Percentiles rank a stretch among this genome's conserved stretches.
Evolutionary conservation across 306 rosid genomes (phyloP).

Genomic region (Cercis canadensis): DNA sequence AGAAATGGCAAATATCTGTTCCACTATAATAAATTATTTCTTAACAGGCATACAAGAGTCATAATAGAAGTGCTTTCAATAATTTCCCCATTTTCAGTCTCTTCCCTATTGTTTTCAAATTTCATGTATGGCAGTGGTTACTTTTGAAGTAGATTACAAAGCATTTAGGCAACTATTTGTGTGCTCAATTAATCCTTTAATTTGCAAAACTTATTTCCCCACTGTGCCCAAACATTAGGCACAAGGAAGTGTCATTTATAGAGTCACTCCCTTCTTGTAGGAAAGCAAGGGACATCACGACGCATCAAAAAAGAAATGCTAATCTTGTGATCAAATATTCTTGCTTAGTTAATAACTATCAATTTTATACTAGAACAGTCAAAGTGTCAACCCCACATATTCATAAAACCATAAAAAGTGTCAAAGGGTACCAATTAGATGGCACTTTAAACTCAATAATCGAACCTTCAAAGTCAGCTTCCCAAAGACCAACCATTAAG

Average conservation of each 20-base stretch:
- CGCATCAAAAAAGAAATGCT: not conserved
- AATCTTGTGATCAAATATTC: constrained; percentile 12
- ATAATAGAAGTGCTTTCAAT: not conserved
- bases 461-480: too few relatives aligned
- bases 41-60: too few relatives aligned
- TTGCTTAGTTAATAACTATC: constrained; percentile 1
- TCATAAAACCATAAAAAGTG: not conserved
- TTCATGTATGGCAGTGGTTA: too few relatives aligned
- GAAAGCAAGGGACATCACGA: not conserved
- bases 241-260: constrained; percentile 18
- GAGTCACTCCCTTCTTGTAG: constrained; percentile 11
- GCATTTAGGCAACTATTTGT: too few relatives aligned
- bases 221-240: constrained; percentile 14
- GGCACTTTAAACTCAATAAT: too few relatives aligned
- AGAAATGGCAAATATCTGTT: too few relatives aligned
- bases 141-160: too few relatives aligned
- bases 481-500: not conserved
- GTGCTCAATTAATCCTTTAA: too few relatives aligned
- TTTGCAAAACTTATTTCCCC: too few relatives aligned
- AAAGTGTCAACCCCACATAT: not conserved
- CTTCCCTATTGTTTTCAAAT: too few relatives aligned
- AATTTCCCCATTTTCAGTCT: constrained; percentile 15
- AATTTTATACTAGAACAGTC: not conserved
- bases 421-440: too few relatives aligned
- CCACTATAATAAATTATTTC: too few relatives aligned